phyloP scores from a whole-genome alignment of 768 basidiomycete genomes.

The Amanita fuliginea region DNA sequence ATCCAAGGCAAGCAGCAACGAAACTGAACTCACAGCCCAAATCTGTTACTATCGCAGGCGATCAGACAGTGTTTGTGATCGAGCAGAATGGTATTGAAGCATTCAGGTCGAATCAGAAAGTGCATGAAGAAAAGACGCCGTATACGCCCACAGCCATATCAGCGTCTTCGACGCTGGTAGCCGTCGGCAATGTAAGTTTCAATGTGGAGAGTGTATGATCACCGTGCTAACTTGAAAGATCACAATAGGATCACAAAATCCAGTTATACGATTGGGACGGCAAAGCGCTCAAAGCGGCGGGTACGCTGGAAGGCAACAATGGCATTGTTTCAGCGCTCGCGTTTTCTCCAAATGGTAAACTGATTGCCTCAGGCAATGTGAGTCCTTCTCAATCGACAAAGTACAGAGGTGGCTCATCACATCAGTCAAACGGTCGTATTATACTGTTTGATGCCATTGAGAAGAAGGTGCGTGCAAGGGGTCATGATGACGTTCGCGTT shows the following conservation, averaged over 20 bases:
- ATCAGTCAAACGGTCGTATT: constrained; percentile 72
- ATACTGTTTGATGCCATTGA: constrained; percentile 63
- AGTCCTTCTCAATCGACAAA: constrained; percentile 19
- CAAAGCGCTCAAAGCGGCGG: constrained; percentile 42
- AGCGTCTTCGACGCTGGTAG: constrained; percentile 39
- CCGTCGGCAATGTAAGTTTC: constrained; percentile 59
- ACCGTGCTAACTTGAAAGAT: constrained; percentile 1
- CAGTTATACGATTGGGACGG: constrained; percentile 67
- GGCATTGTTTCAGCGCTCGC: constrained; percentile 64
- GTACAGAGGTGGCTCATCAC: background rate
- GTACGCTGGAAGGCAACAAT: constrained; percentile 53
- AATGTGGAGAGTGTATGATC: background rate
- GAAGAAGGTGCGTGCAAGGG: constrained; percentile 38
- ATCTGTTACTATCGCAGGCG: constrained; percentile 43
- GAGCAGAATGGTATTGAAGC: constrained; percentile 54
- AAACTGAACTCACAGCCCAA: constrained; percentile 57
- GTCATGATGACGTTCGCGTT: background rate
- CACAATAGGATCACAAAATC: constrained; percentile 60
- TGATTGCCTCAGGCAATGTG: constrained; percentile 82
- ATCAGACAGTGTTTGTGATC: constrained; percentile 55
- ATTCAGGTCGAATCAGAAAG: constrained; percentile 57
- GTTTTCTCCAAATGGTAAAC: constrained; percentile 67
- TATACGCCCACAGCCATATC: constrained; percentile 50
- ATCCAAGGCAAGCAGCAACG: constrained; percentile 37
- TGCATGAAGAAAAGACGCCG: constrained; percentile 42